Conservation (phyloP, 257 asterid genomes). For the Paulownia fortunei region DNA sequence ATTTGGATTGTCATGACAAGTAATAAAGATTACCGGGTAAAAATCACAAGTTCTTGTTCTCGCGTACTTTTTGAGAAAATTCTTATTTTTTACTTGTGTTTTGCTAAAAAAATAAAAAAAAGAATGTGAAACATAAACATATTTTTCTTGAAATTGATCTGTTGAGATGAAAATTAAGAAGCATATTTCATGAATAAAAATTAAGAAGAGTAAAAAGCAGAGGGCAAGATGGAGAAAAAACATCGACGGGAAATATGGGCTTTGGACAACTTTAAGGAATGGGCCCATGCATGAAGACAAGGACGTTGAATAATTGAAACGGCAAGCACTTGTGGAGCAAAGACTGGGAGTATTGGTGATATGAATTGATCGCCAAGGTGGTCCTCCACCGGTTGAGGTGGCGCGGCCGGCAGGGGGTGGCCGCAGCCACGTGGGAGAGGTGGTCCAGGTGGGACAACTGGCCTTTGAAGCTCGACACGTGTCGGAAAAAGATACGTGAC, state of each 20-base stretch:
- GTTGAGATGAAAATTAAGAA: not conserved
- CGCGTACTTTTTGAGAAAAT: too few species aligned
- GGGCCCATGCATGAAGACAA: slow-evolving; percentile 50
- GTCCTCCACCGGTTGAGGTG: slow-evolving; percentile 59
- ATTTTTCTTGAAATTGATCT: not conserved
- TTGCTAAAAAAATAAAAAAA: not conserved
- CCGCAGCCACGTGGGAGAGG: slow-evolving; percentile 68
- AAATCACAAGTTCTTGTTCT: not conserved
- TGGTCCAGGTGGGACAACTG: slow-evolving; percentile 61
- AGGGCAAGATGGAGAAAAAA: not conserved
- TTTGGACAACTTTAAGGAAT: slow-evolving; percentile 38
- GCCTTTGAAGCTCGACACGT: slow-evolving; percentile 36
- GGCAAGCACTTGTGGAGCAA: slow-evolving; percentile 21
- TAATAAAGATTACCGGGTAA: not conserved
- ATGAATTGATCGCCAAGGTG: slow-evolving; percentile 43
- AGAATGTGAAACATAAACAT: not conserved
- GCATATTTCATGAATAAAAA: not conserved
- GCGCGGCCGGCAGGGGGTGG: slow-evolving; percentile 66
- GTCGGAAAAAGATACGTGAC: slow-evolving; percentile 31
- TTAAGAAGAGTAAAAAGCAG: not conserved
- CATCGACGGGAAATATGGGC: slow-evolving; percentile 25
- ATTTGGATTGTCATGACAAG: not conserved
- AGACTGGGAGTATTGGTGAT: slow-evolving; percentile 29
- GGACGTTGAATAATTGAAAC: slow-evolving; percentile 57
- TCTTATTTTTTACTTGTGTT: not conserved